Base-by-base conservation (phyloP, 768 basidiomycete species). In the Mycena polygramma region DNA sequence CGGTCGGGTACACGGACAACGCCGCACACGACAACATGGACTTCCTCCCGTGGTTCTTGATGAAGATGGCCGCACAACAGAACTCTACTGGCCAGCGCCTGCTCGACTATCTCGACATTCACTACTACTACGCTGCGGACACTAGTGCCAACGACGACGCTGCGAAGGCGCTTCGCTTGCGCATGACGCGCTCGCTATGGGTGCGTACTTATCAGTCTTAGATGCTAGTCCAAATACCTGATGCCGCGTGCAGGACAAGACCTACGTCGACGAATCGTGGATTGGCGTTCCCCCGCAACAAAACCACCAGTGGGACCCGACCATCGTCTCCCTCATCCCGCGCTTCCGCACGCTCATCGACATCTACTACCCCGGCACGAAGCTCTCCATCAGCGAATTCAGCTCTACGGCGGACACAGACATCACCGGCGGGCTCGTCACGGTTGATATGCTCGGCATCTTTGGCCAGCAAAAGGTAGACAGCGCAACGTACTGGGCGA, bases 191-290 rank as follows among this genome's bases (percentile, higher is more conserved):
- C n/a, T 84, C 84, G 65, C 78, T 86, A 41, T 89, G 87, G 87
- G 86, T 84, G 73, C 19, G 70, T 30, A 49, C 78, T 24, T 57
- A 55, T 20, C 13, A 2, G 11, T 37, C 43, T 36, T 9, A n/a
- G n/a, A n/a, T n/a, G n/a, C n/a, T n/a, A n/a, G n/a, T n/a, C n/a
- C n/a, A n/a, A n/a, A n/a, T n/a, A n/a, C n/a, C 52, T 66, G 35
- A 68, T 15, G 19, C 45, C 54, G 14, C 14, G 9, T 30, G 43
- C 52, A 84, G 83, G 86, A 89, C 68, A 77, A 83, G 4, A 76
- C 78, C 20, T 89, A 89, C 72, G 81, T 84, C 59, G 88, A 89
- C 66, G 88, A 89, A 75, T 89, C 88, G 2, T 89, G 86, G 85
- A 77, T 86, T 55, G 86, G 85, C 36, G 71, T 75, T 7, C 64